phyloP scores from a whole-genome alignment of 1,284 basidiomycete genomes.

The Trichosporon coremiiforme region DNA sequence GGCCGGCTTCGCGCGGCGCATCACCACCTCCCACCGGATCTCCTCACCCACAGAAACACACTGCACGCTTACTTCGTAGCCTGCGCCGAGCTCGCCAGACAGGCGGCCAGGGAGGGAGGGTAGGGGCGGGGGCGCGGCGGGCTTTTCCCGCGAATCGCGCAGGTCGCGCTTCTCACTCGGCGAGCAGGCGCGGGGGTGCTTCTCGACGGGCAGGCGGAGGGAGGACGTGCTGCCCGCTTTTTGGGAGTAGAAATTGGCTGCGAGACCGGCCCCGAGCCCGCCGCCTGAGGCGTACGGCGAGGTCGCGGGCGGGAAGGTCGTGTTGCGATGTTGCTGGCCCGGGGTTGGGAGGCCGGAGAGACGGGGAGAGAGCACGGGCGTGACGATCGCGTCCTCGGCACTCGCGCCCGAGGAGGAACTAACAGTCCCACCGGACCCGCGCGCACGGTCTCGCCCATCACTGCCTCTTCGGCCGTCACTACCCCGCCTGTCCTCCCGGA shows the following conservation, averaged over 20 bases:
- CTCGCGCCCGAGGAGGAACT: neutral
- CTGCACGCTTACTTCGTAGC: constrained; percentile 41
- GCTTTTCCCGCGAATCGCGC: neutral
- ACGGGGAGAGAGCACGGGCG: constrained; percentile 2
- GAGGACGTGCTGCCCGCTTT: neutral
- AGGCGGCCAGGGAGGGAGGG: constrained; percentile 14
- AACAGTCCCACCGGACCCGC: neutral
- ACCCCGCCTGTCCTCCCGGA: neutral
- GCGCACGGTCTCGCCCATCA: neutral
- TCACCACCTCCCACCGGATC: constrained; percentile 46
- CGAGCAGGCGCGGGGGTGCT: neutral
- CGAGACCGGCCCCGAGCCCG: constrained; percentile 3
- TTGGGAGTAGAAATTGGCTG: neutral
- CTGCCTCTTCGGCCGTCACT: constrained; percentile 7
- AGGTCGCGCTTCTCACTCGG: neutral
- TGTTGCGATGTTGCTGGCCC: neutral
- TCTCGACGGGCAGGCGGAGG: neutral
- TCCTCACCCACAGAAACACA: constrained; percentile 38
- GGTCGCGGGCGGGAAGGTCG: neutral
- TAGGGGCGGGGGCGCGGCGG: neutral
- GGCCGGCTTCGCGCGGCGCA: constrained; percentile 30
- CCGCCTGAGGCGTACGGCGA: neutral
- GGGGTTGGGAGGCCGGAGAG: neutral
- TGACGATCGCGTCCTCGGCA: constrained; percentile 1
- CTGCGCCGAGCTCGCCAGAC: constrained; percentile 16